Base-by-base conservation (phyloP, 495 filamentous ascomycete species). In the Rusavskia elegans region DNA sequence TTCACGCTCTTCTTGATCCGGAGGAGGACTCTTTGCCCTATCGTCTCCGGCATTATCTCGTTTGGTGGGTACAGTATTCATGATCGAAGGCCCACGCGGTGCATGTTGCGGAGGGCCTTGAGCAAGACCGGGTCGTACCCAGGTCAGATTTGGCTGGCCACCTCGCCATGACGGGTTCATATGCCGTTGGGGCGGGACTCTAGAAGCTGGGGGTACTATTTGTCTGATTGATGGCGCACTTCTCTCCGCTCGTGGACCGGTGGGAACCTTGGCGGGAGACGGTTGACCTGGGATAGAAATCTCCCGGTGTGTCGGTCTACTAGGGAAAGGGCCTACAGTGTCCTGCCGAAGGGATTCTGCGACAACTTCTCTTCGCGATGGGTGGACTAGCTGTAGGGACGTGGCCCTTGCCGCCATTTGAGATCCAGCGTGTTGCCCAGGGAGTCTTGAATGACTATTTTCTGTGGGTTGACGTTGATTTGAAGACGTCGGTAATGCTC, bases 61-160 rank as follows among this genome's bases (percentile, higher is more conserved):
- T 50, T 57, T 62, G 1, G 48, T 57, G 8, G 57, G 57, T 6
- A 59, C 52, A 5, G 40, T 55, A 4, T 57, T 62, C 59, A 62
- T 62, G 30, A 62, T 62, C 19, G 59, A 62, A 21, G 59, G 59
- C 8, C 52, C 59, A n/a, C 59, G 56, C 8, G 54, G 57, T 27
- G 51, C 38, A 42, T 52, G 46, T 45, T 49, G 49, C 11, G 49
- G 45, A 56, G 54, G 35, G 3, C 44, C 44, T 55, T 57, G 21
- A 39, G 29, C 50, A 53, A 61, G 20, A 50, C 52, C 56, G 48
- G 57, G 36, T 36, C 50, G 30, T 25, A 45, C 13, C 57, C 51
- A 20, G 46, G 53, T 42, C 50, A 53, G 4, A 53, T 45, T 51
- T 48, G 42, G 16, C 51, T 36, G 32, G 20, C 50, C 53, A 52